A percentile compares a stretch with the other conserved stretches of the same genome.
Conservation (phyloP, 192 early-diverging fungal genomes). For the Mortierella claussenii region DNA sequence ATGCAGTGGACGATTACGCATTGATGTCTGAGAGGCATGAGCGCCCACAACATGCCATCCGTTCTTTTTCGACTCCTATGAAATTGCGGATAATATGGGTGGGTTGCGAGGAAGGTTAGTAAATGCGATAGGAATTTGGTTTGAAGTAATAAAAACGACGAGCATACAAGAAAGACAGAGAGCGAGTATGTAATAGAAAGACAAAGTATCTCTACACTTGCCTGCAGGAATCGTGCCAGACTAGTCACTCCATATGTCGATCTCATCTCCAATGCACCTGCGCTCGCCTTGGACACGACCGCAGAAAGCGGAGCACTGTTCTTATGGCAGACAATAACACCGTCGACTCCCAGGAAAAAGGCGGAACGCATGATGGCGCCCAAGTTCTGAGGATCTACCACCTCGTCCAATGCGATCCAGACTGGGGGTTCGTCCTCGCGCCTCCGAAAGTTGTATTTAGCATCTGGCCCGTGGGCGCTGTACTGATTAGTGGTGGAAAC, state of each 20-base stretch:
- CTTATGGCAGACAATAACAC: slow-evolving; percentile 67
- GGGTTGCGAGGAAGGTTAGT: too few relatives aligned
- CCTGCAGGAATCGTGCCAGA: slow-evolving; percentile 67
- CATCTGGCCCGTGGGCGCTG: background rate
- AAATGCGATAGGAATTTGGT: too few relatives aligned
- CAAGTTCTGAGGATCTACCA: slow-evolving; percentile 73
- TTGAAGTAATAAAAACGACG: too few relatives aligned
- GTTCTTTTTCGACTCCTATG: slow-evolving; percentile 53
- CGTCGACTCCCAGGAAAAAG: slow-evolving; percentile 75
- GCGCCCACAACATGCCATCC: slow-evolving; percentile 66
- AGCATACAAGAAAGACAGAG: too few relatives aligned
- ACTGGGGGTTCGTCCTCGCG: slow-evolving; percentile 43
- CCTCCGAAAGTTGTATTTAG: background rate
- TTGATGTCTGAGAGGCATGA: slow-evolving; percentile 34
- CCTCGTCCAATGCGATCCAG: slow-evolving; percentile 66
- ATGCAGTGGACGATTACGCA: slow-evolving; percentile 39
- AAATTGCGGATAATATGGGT: too few relatives aligned
- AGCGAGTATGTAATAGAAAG: too few relatives aligned
- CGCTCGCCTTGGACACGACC: slow-evolving; percentile 72
- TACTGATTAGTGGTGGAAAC: slow-evolving; percentile 15
- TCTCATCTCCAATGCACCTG: slow-evolving; percentile 76
- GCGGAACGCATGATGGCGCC: slow-evolving; percentile 75
- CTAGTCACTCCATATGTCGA: slow-evolving; percentile 65
- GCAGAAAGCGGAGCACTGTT: slow-evolving; percentile 70
- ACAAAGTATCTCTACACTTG: too few relatives aligned